Evolutionary conservation across 2,329 filamentous ascomycete species (phyloP).

Genomic region (Cercospora sojina): DNA sequence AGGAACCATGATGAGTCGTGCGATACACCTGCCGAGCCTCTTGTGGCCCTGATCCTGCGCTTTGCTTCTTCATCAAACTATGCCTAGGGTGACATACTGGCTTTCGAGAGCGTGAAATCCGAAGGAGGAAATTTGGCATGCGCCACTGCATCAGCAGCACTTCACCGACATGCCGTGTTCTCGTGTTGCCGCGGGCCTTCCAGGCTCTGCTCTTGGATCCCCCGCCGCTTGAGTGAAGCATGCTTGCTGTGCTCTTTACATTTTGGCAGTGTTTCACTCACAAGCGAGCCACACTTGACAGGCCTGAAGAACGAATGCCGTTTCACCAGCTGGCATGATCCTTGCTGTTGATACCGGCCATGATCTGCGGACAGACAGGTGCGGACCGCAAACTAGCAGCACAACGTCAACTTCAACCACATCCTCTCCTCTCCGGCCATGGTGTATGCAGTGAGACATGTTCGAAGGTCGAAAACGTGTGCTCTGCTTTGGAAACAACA

Average conservation of each 20-base stretch:
- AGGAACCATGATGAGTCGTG: neutral
- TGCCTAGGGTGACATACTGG: neutral
- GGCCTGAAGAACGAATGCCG: neutral
- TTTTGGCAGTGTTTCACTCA: neutral
- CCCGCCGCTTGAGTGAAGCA: neutral
- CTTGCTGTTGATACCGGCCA: neutral
- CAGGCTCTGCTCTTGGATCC: neutral
- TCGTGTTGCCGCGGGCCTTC: neutral
- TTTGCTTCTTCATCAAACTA: neutral
- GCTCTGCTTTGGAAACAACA: neutral
- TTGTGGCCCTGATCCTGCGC: neutral
- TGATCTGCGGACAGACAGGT: conserved; percentile 11
- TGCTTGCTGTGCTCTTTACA: neutral
- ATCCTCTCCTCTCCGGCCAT: neutral
- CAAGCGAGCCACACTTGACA: neutral
- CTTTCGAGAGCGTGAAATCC: neutral
- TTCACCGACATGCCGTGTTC: neutral
- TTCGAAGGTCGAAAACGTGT: neutral
- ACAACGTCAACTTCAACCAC: conserved; percentile 3
- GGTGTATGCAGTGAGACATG: neutral
- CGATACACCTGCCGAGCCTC: neutral
- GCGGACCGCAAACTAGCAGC: conserved; percentile 2
- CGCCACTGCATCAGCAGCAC: neutral
- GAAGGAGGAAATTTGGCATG: neutral
- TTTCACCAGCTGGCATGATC: conserved; percentile 2